Percentiles rank a stretch among this genome's conserved stretches.
Conservation (phyloP, 106 monocot species). For the Vanilla planifolia region DNA sequence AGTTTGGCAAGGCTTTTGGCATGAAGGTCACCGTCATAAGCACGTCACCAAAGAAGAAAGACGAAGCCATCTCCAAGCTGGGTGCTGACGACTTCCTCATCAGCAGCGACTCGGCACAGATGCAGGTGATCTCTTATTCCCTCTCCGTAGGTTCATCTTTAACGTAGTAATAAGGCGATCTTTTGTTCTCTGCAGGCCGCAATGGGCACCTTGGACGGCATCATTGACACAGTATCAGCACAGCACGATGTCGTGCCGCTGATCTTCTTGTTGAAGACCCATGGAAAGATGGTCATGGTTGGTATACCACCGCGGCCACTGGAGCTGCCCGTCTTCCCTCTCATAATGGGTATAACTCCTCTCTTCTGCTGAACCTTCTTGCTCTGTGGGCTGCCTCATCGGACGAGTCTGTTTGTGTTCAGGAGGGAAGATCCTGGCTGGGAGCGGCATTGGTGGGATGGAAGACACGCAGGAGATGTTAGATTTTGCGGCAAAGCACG, state of each 20-base stretch:
- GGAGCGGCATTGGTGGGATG: constrained; percentile 69
- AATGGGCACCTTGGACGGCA: constrained; percentile 76
- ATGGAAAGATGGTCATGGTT: constrained; percentile 67
- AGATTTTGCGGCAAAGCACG: constrained; percentile 70
- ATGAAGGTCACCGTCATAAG: constrained; percentile 85
- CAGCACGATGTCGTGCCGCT: constrained; percentile 37
- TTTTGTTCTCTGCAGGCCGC: constrained; percentile 38
- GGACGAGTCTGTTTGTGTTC: background rate
- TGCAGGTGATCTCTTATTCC: constrained; percentile 38
- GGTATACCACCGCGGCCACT: constrained; percentile 62
- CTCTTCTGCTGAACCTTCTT: background rate
- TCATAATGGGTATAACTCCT: constrained; percentile 20
- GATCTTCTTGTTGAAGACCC: constrained; percentile 45
- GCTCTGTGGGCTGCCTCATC: background rate
- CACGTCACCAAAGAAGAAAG: constrained; percentile 42
- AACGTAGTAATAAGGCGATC: background rate
- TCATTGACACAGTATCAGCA: constrained; percentile 80
- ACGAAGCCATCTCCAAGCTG: constrained; percentile 50
- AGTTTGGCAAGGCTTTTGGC: constrained; percentile 79
- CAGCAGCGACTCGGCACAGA: constrained; percentile 42
- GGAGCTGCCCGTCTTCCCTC: constrained; percentile 42
- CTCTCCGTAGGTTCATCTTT: background rate
- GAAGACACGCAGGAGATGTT: constrained; percentile 86
- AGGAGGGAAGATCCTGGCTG: constrained; percentile 60
- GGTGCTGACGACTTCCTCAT: constrained; percentile 70